These are phyloP conservation scores for Sutorius australiensis DNA, from an alignment of 768 basidiomycete species.

Conservation along the genomic window DNA sequence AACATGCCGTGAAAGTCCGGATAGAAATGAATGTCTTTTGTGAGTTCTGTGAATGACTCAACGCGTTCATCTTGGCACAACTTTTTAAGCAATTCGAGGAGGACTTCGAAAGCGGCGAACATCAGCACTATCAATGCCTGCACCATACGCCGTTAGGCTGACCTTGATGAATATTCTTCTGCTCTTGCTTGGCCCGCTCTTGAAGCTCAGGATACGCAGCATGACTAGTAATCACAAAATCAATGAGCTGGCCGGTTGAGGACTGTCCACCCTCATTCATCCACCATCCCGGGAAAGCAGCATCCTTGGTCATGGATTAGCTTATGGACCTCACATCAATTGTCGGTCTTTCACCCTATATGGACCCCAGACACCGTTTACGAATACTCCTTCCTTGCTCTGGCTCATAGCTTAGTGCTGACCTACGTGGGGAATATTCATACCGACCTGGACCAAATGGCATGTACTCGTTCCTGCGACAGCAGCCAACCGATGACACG, in stretches of 20 bases:
- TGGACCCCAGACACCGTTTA: conserved; percentile 90
- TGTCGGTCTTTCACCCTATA: conserved; percentile 53
- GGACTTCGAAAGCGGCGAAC: conserved; percentile 40
- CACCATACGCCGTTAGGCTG: background rate
- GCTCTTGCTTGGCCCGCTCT: conserved; percentile 54
- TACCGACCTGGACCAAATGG: conserved; percentile 78
- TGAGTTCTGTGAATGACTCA: conserved; percentile 74
- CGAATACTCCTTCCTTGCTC: conserved; percentile 81
- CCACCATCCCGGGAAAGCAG: conserved; percentile 94
- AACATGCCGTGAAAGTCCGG: conserved; percentile 85
- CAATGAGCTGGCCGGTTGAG: conserved; percentile 91
- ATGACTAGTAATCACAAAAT: conserved; percentile 92
- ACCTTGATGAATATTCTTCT: conserved; percentile 60
- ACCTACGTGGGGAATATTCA: background rate
- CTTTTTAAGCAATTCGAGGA: conserved; percentile 69
- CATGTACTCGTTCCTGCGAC: conserved; percentile 97
- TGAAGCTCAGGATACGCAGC: conserved; percentile 74
- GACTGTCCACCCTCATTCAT: conserved; percentile 99
- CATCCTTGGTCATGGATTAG: conserved; percentile 47
- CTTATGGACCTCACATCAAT: background rate
- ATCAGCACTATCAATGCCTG: background rate
- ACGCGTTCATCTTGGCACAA: conserved; percentile 53
- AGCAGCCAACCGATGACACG: conserved; percentile 78
- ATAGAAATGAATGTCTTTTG: conserved; percentile 89
- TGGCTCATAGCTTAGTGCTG: conserved; percentile 26